Evolutionary conservation across 1,139 yeast species (phyloP).

Genomic region (Barnettozyma hawaiiensis): DNA sequence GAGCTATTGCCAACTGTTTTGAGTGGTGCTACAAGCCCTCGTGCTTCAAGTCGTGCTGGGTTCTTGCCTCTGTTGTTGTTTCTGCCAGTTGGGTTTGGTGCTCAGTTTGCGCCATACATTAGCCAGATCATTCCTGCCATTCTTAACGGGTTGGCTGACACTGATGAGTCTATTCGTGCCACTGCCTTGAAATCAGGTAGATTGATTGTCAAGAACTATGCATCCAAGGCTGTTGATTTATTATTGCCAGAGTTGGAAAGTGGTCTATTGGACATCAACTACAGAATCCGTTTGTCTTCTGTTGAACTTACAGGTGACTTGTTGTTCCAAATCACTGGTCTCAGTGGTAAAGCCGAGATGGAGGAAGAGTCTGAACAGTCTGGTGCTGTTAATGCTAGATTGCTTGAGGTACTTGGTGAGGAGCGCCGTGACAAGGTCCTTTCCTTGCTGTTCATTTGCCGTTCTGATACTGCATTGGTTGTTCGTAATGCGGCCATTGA

Average conservation of each 20-base stretch:
- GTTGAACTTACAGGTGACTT: slow-evolving; percentile 97
- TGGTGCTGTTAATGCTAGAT: slow-evolving; percentile 58
- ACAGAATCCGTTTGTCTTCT: slow-evolving; percentile 88
- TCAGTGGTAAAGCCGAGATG: slow-evolving; percentile 56
- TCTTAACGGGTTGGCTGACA: slow-evolving; percentile 85
- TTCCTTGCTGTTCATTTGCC: slow-evolving; percentile 82
- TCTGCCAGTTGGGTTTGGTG: slow-evolving; percentile 91
- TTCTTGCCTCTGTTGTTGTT: slow-evolving; percentile 86
- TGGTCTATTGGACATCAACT: slow-evolving; percentile 77
- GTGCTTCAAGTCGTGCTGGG: slow-evolving; percentile 80
- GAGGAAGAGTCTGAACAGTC: slow-evolving; percentile 51
- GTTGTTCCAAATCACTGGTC: slow-evolving; percentile 91
- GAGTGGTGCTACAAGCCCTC: slow-evolving; percentile 60
- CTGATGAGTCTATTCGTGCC: slow-evolving; percentile 81
- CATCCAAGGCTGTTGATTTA: slow-evolving; percentile 88
- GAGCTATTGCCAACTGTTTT: slow-evolving; percentile 80
- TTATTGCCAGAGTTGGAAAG: slow-evolving; percentile 88
- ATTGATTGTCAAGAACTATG: slow-evolving; percentile 84
- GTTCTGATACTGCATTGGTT: slow-evolving; percentile 83
- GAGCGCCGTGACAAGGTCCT: slow-evolving; percentile 86
- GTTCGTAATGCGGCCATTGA: slow-evolving; percentile 92
- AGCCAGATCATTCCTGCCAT: slow-evolving; percentile 84
- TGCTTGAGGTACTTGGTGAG: slow-evolving; percentile 75
- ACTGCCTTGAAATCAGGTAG: slow-evolving; percentile 92
- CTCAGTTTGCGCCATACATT: slow-evolving; percentile 86